phyloP scores from a whole-genome alignment of 1,284 basidiomycete genomes.

The Baeospora myosura region DNA sequence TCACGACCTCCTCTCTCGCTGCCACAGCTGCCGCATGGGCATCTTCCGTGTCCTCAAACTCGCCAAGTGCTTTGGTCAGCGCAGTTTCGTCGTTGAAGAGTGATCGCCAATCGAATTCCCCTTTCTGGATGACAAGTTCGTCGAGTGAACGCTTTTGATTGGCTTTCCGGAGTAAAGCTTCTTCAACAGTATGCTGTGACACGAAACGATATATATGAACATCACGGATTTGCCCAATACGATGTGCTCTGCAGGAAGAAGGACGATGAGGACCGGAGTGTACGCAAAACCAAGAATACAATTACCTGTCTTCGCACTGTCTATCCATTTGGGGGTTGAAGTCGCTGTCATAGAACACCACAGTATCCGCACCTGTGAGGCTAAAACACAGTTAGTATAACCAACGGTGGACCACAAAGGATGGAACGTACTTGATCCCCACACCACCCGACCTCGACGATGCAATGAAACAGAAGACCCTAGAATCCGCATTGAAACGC shows the following conservation, averaged over 20 bases:
- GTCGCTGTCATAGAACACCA: conserved; percentile 95
- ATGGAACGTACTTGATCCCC: conserved; percentile 78
- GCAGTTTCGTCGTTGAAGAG: conserved; percentile 52
- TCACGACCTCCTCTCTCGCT: conserved; percentile 59
- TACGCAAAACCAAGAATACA: conserved; percentile 4
- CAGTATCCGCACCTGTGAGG: conserved; percentile 93
- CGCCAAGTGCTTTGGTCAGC: conserved; percentile 53
- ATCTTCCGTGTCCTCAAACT: conserved; percentile 87
- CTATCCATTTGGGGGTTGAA: conserved; percentile 98
- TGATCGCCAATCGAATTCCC: conserved; percentile 92
- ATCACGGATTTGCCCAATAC: conserved; percentile 94
- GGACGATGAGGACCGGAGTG: conserved; percentile 6
- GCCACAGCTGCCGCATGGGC: conserved; percentile 76
- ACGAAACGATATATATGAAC: conserved; percentile 97
- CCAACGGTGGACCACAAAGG: neutral
- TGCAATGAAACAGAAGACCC: conserved; percentile 91
- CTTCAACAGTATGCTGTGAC: conserved; percentile 89
- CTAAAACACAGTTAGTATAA: conserved; percentile 29
- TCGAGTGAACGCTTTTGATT: conserved; percentile 93
- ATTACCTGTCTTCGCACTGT: conserved; percentile 90
- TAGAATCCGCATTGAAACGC: conserved; percentile 89
- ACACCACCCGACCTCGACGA: conserved; percentile 91
- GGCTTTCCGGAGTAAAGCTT: conserved; percentile 92
- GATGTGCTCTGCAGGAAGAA: conserved; percentile 60
- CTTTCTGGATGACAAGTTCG: conserved; percentile 88